These are phyloP conservation scores for Ceratocystis alfenasii DNA, from an alignment of 2,329 filamentous ascomycete species.

Conservation along the genomic window DNA sequence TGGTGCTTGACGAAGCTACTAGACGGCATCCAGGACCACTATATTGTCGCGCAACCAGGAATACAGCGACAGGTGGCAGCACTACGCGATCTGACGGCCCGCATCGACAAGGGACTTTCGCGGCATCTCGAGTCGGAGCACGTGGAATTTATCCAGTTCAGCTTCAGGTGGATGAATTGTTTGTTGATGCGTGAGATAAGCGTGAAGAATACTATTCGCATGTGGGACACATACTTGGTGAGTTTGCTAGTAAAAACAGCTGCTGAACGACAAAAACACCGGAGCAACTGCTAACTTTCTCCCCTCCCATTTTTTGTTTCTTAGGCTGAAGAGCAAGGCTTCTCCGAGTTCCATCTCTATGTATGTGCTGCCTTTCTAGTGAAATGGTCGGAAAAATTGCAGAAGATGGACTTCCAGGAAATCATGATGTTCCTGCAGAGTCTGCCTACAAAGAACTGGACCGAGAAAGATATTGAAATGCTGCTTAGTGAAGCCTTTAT, in stretches of 20 bases:
- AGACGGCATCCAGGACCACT: constrained; percentile 98
- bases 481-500: constrained; percentile 94
- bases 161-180: constrained; percentile 99
- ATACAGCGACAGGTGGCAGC: constrained; percentile 89
- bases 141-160: constrained; percentile 98
- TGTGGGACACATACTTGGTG: constrained; percentile 99
- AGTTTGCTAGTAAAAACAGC: constrained; percentile 29
- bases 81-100: constrained; percentile 74
- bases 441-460: constrained; percentile 85
- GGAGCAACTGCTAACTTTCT: neutral
- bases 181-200: constrained; percentile 95
- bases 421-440: constrained; percentile 99
- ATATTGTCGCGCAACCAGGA: constrained; percentile 92
- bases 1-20: constrained; percentile 96
- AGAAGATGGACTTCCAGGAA: constrained; percentile 97
- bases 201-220: constrained; percentile 89
- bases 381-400: constrained; percentile 91
- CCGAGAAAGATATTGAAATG: constrained; percentile 94
- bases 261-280: neutral
- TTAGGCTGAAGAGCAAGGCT: constrained; percentile 94
- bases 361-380: constrained; percentile 96
- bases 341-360: constrained; percentile 96
- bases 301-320: neutral
- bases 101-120: constrained; percentile 73
- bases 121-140: constrained; percentile 83